A percentile compares a stretch with the other conserved stretches of the same genome.
phyloP scores from a whole-genome alignment of 1,284 basidiomycete species.

The Moesziomyces parantarcticus region DNA sequence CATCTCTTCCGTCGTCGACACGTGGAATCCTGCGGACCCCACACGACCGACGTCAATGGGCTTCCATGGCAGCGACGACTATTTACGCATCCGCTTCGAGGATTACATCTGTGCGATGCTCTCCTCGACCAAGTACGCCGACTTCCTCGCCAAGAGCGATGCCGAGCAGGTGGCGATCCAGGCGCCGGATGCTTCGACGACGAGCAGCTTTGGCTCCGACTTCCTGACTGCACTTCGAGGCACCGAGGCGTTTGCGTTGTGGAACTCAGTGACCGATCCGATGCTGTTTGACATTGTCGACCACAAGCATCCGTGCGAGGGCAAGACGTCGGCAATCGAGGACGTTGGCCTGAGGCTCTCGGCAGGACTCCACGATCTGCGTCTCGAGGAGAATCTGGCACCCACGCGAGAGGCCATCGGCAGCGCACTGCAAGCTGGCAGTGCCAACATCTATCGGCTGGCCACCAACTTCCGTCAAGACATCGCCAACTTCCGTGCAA shows the following conservation, averaged over 20 bases:
- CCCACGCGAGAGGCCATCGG: slow-evolving; percentile 63
- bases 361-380: slow-evolving; percentile 62
- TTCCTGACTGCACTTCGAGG: slow-evolving; percentile 56
- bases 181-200: slow-evolving; percentile 40
- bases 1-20: slow-evolving; percentile 57
- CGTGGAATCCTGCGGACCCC: slow-evolving; percentile 64
- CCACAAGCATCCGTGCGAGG: slow-evolving; percentile 64
- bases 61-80: slow-evolving; percentile 66
- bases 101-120: slow-evolving; percentile 65
- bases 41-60: slow-evolving; percentile 63
- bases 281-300: slow-evolving; percentile 65
- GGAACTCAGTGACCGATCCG: slow-evolving; percentile 59
- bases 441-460: slow-evolving; percentile 56
- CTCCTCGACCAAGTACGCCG: slow-evolving; percentile 59
- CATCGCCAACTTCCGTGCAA: slow-evolving; percentile 50
- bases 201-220: slow-evolving; percentile 55
- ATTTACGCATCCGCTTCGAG: slow-evolving; percentile 60
- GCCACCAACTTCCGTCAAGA: slow-evolving; percentile 61
- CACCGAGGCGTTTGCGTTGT: slow-evolving; percentile 53
- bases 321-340: slow-evolving; percentile 61
- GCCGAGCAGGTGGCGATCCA: slow-evolving; percentile 38
- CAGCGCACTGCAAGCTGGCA: slow-evolving; percentile 57
- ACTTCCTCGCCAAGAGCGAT: slow-evolving; percentile 54
- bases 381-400: slow-evolving; percentile 63
- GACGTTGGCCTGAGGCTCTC: slow-evolving; percentile 63